phyloP scores from a whole-genome alignment of 148 eudicot species.

The Fagopyrum esculentum region DNA sequence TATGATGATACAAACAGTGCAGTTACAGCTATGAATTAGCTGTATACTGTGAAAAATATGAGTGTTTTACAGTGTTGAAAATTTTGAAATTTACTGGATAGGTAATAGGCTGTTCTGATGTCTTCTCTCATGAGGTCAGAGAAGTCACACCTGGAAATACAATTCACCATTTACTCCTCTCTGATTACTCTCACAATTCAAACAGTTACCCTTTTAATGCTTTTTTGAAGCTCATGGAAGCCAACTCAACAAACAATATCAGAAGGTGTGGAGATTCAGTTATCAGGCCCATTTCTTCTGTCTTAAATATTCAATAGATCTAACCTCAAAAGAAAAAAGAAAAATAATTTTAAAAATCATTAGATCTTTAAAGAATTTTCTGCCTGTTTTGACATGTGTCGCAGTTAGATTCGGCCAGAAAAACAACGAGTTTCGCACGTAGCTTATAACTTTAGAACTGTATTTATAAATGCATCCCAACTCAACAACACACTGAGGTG shows the following conservation, averaged over 20 bases:
- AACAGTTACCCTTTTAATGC: conserved; percentile 10
- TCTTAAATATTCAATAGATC: neutral
- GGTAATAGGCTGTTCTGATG: conserved; percentile 2
- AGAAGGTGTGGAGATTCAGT: neutral
- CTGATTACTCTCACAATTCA: conserved; percentile 9
- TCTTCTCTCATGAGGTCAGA: neutral
- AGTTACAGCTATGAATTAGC: conserved; percentile 5
- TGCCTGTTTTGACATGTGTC: neutral
- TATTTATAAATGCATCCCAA: no score
- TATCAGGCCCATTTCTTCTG: neutral
- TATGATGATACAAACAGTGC: neutral
- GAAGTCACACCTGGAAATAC: neutral
- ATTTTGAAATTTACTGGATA: neutral
- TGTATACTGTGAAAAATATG: neutral
- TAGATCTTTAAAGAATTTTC: neutral
- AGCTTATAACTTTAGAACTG: no score
- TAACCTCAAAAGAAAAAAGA: neutral
- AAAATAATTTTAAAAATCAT: no score
- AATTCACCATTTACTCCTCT: conserved; percentile 14
- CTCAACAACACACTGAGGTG: no score
- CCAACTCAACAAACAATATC: conserved; percentile 10
- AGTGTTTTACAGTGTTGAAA: neutral
- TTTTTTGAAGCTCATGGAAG: conserved; percentile 5
- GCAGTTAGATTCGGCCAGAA: neutral
- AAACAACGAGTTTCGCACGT: neutral